Percentiles rank a stretch among this genome's conserved stretches.
Conservation (phyloP, 495 filamentous ascomycete genomes). For the Podospora fimiseda region DNA sequence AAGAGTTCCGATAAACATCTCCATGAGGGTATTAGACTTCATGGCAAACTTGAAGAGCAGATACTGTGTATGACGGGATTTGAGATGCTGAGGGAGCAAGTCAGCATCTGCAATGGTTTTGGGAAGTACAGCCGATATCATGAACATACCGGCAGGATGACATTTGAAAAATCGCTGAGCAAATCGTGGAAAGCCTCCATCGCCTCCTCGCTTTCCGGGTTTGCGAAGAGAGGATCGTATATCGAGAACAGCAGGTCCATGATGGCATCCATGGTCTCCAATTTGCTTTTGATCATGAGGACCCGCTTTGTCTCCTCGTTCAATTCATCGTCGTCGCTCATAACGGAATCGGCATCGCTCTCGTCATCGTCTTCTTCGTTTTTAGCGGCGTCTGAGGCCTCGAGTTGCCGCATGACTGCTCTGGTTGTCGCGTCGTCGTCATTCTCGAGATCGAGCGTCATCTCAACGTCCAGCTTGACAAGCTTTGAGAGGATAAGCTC, state of each 20-base stretch:
- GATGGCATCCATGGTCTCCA: slow-evolving; percentile 88
- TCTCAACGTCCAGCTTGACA: slow-evolving; percentile 86
- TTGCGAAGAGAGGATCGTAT: slow-evolving; percentile 62
- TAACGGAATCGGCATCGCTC: slow-evolving; percentile 49
- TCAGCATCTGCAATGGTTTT: slow-evolving; percentile 1
- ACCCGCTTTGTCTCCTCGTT: slow-evolving; percentile 42
- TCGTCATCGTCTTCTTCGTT: slow-evolving; percentile 56
- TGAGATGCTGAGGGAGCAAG: slow-evolving; percentile 17
- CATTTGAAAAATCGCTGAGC: slow-evolving; percentile 71
- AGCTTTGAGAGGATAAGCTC: slow-evolving; percentile 73
- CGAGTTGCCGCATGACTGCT: slow-evolving; percentile 40
- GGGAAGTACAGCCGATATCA: slow-evolving; percentile 39
- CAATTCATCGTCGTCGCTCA: slow-evolving; percentile 42
- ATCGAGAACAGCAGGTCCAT: slow-evolving; percentile 82
- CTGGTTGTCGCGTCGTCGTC: slow-evolving; percentile 46
- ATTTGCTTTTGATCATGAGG: slow-evolving; percentile 65
- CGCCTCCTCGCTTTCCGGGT: slow-evolving; percentile 43
- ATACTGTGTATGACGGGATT: slow-evolving; percentile 29
- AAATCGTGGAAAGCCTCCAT: slow-evolving; percentile 60
- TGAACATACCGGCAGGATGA: slow-evolving; percentile 84
- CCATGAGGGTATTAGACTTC: slow-evolving; percentile 61
- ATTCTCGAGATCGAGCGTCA: slow-evolving; percentile 80
- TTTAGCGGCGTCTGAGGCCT: slow-evolving; percentile 22
- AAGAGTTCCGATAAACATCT: slow-evolving; percentile 74
- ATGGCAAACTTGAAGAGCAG: slow-evolving; percentile 90